A percentile compares a stretch with the other conserved stretches of the same genome.
Conservation (phyloP, 2,329 filamentous ascomycete genomes). For the Zasmidium cellare region DNA sequence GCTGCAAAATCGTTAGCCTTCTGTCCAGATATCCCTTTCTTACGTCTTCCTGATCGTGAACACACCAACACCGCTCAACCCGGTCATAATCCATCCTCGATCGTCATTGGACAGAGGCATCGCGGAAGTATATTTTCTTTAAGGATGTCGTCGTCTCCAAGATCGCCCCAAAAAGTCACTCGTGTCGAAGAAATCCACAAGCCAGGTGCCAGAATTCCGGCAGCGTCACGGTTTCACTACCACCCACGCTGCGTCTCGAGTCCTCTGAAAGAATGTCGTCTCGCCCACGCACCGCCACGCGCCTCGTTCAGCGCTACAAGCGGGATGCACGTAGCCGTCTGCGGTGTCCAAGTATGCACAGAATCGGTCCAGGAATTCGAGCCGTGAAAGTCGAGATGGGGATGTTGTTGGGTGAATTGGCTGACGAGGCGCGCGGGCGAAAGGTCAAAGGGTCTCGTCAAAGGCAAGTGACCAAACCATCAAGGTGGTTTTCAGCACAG, state of each 20-base stretch:
- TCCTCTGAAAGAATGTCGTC: neutral
- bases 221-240: constrained; percentile 9
- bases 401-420: neutral
- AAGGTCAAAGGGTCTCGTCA: neutral
- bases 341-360: neutral
- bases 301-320: neutral
- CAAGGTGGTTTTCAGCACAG: neutral
- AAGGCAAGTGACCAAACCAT: neutral
- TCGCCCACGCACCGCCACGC: constrained; percentile 15
- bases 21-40: neutral
- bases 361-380: neutral
- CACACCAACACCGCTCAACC: constrained; percentile 74
- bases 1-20: constrained; percentile 37
- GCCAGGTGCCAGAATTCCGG: neutral
- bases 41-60: neutral
- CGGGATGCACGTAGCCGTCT: neutral
- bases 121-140: constrained; percentile 15
- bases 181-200: neutral
- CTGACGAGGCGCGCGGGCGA: neutral
- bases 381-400: neutral
- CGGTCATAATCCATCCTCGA: constrained; percentile 88
- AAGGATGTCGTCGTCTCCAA: neutral
- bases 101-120: constrained; percentile 73
- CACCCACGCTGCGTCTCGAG: neutral
- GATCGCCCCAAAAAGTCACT: neutral